These are phyloP conservation scores for Endogone sp. DNA, from an alignment of 192 early-diverging fungal genomes.

Conservation along the genomic window DNA sequence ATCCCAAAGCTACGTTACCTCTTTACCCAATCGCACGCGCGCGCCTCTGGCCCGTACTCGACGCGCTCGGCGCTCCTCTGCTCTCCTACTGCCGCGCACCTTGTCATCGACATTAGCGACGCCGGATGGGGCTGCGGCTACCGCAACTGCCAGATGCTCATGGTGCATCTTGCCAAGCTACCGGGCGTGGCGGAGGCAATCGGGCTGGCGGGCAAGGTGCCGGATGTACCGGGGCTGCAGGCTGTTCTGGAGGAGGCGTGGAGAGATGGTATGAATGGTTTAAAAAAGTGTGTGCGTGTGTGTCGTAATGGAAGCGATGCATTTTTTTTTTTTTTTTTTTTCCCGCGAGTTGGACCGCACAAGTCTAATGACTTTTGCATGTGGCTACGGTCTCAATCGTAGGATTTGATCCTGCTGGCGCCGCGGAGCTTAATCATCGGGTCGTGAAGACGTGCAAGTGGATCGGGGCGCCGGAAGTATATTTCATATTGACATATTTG, in stretches of 20 bases:
- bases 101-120: constrained; percentile 32
- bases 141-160: constrained; percentile 64
- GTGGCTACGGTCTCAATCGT: too few relatives aligned
- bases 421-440: constrained; percentile 44
- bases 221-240: constrained; percentile 43
- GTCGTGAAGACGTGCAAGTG: constrained; percentile 57
- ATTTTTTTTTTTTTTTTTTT: too few relatives aligned
- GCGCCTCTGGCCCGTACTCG: background rate
- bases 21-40: background rate
- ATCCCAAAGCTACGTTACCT: background rate
- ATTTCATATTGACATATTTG: constrained; percentile 52
- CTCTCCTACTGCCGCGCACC: constrained; percentile 20
- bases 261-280: constrained; percentile 33
- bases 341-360: too few relatives aligned
- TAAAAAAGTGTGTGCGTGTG: too few relatives aligned
- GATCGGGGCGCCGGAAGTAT: constrained; percentile 72
- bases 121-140: constrained; percentile 72
- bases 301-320: too few relatives aligned
- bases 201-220: constrained; percentile 10
- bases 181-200: constrained; percentile 29
- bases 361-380: too few relatives aligned
- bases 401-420: constrained; percentile 57
- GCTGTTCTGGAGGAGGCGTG: constrained; percentile 51
- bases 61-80: constrained; percentile 15
- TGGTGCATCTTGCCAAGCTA: constrained; percentile 43